Conservation (phyloP, 1,284 basidiomycete genomes). For the Irpex sp. region DNA sequence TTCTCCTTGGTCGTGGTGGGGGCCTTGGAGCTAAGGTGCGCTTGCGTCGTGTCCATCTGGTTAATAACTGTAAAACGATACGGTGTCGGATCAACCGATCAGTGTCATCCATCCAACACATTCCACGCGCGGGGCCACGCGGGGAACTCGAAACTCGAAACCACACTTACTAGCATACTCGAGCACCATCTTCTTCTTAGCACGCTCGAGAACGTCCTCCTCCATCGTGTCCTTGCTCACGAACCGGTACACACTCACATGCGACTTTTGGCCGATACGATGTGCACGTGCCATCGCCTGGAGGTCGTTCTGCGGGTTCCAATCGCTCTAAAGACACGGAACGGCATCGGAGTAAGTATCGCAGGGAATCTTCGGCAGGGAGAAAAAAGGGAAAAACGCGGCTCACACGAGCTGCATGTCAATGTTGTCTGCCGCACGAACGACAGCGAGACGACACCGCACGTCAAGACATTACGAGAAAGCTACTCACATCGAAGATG, state of each 20-base stretch:
- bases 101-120: slow-evolving; percentile 16
- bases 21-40: slow-evolving; percentile 85
- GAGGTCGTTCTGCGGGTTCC: slow-evolving; percentile 98
- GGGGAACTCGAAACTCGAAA: slow-evolving; percentile 4
- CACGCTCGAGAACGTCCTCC: slow-evolving; percentile 96
- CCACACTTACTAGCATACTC: slow-evolving; percentile 89
- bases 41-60: slow-evolving; percentile 99
- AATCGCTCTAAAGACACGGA: slow-evolving; percentile 61
- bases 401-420: slow-evolving; percentile 9
- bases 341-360: slow-evolving; percentile 16
- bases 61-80: slow-evolving; percentile 79
- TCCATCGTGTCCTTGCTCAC: slow-evolving; percentile 99
- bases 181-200: slow-evolving; percentile 99
- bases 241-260: slow-evolving; percentile 97
- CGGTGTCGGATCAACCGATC: slow-evolving; percentile 3
- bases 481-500: slow-evolving; percentile 87
- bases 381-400: slow-evolving; percentile 17
- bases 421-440: not conserved
- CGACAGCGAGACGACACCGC: too few species aligned
- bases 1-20: slow-evolving; percentile 55
- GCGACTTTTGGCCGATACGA: slow-evolving; percentile 95
- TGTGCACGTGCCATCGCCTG: slow-evolving; percentile 99
- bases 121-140: slow-evolving; percentile 8
- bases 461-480: too few species aligned
- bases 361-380: not conserved